Base-by-base conservation (phyloP, 163 green algal genomes). In the Chlamydomonas reinhardtii region DNA sequence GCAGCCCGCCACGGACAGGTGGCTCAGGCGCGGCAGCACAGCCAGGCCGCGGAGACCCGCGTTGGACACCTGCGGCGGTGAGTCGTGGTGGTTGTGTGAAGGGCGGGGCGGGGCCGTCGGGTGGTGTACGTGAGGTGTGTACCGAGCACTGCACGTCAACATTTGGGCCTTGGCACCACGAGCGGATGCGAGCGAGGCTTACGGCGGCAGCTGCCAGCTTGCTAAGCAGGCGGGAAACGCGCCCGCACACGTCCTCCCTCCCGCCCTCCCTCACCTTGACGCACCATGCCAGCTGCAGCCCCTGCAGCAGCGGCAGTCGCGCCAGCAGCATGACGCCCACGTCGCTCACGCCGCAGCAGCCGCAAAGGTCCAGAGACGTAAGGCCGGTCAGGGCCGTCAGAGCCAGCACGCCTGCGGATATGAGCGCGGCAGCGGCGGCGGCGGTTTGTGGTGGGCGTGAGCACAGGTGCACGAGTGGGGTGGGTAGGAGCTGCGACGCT, bases 241-340 rank as follows among this genome's bases (percentile, higher is more conserved):
- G n/a, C n/a, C n/a, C n/a, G n/a, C n/a, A n/a, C n/a, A n/a, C n/a
- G n/a, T n/a, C n/a, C n/a, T n/a, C n/a, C n/a, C n/a, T n/a, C n/a
- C n/a, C n/a, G n/a, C n/a, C n/a, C n/a, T n/a, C n/a, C 2, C 62
- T 5, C n/a, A 93, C 74, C 75, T 92, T 93, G 48, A 94, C 64
- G 70, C 91, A 94, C 91, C 90, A 93, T 20, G 88, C 77, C 85
- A 94, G 80, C 52, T 94, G 88, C 73, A 94, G 82, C 8, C 20
- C 61, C 22, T 59, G 56, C 31, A 94, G 86, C 24, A 35, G 64
- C 4, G 80, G 34, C 64, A 92, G 90, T 9, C 81, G 77, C 11
- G 85, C 83, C 15, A 93, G 48, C 83, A 91, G 25, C 78, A 89
- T 85, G 37, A 91, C 24, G 52, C 91, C 90, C 62, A 90, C 54